Percentiles rank a stretch among this genome's conserved stretches.
These are phyloP conservation scores for Fagus crenata DNA, from an alignment of 306 rosid species.

Conservation along the genomic window DNA sequence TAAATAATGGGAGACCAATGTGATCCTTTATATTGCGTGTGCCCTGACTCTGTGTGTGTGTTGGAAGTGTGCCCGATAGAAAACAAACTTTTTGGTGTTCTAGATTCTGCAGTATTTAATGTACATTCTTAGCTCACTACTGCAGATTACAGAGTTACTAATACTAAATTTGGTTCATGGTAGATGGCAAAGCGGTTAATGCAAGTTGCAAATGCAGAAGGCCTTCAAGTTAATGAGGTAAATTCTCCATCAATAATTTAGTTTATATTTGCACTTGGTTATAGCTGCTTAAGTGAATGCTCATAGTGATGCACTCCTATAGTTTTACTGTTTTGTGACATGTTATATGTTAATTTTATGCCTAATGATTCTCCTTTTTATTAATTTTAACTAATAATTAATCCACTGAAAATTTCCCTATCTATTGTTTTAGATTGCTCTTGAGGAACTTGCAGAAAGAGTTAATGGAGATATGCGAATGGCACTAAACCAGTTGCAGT, in stretches of 20 bases:
- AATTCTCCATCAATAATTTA: constrained; percentile 13
- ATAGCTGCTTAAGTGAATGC: constrained; percentile 15
- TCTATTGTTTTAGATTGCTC: constrained; percentile 65
- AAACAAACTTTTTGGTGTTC: background rate
- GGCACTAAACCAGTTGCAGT: constrained; percentile 93
- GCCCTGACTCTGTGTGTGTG: background rate
- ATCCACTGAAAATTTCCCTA: constrained; percentile 11
- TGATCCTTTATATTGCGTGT: background rate
- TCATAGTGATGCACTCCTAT: background rate
- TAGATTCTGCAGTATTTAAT: background rate
- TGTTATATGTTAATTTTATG: background rate
- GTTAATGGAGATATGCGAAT: constrained; percentile 94
- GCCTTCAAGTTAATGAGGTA: constrained; percentile 88
- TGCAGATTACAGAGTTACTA: background rate
- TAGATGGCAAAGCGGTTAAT: constrained; percentile 92
- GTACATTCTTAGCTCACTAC: background rate
- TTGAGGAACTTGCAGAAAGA: constrained; percentile 92
- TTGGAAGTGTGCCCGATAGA: background rate
- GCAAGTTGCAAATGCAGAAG: constrained; percentile 79
- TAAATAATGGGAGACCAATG: background rate
- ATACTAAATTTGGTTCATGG: constrained; percentile 31
- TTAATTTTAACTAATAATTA: background rate
- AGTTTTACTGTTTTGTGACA: background rate
- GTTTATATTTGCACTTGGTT: constrained; percentile 28
- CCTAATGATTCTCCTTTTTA: background rate